Percentiles rank a stretch among this genome's conserved stretches.
Evolutionary conservation across 2,329 filamentous ascomycete genomes (phyloP).

Genomic region (Fusarium albosuccineum): DNA sequence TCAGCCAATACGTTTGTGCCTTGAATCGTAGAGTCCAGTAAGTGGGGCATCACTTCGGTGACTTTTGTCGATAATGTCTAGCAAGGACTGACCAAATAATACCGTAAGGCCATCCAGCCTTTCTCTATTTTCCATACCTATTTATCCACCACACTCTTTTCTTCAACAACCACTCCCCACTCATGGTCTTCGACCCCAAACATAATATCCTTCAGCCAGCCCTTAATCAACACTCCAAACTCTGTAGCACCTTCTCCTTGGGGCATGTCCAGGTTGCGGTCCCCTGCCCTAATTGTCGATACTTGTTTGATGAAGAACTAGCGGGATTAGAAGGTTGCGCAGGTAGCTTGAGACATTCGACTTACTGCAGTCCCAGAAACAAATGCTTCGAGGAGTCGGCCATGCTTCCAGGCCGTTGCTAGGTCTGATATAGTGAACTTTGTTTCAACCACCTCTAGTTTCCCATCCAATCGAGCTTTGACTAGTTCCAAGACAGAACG

Average conservation of each 20-base stretch:
- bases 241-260: neutral
- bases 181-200: conserved; percentile 22
- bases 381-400: conserved; percentile 74
- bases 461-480: conserved; percentile 33
- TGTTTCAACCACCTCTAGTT: conserved; percentile 53
- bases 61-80: no score
- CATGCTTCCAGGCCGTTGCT: conserved; percentile 67
- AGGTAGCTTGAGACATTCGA: conserved; percentile 3
- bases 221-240: conserved; percentile 10
- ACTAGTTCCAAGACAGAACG: conserved; percentile 72
- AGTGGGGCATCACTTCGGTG: no score
- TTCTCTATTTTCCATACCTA: neutral
- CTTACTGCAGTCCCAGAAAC: conserved; percentile 73
- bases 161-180: conserved; percentile 16
- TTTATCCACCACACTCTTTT: neutral
- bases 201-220: conserved; percentile 29
- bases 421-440: conserved; percentile 73
- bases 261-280: conserved; percentile 11
- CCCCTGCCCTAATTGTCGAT: conserved; percentile 18
- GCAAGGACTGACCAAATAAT: no score
- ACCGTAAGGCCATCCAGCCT: no score
- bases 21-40: no score
- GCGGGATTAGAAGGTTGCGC: neutral
- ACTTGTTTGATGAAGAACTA: conserved; percentile 30
- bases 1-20: no score